Evolutionary conservation across 768 basidiomycete genomes (phyloP).

Genomic region (Gloeostereum incarnatum): DNA sequence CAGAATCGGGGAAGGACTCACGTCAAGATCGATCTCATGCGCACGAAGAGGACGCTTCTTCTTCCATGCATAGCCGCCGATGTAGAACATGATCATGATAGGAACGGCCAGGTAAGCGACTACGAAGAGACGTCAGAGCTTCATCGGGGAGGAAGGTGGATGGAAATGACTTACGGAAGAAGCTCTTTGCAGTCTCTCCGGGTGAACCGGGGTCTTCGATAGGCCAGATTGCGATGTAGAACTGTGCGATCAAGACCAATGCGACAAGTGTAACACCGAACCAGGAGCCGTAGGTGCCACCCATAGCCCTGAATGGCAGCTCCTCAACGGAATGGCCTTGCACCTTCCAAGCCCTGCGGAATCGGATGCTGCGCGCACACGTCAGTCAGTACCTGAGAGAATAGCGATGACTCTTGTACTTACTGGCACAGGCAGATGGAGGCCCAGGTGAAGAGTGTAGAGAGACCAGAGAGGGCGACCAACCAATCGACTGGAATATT

Average conservation of each 20-base stretch:
- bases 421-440: constrained; percentile 38
- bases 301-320: constrained; percentile 32
- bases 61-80: constrained; percentile 29
- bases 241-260: constrained; percentile 34
- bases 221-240: constrained; percentile 26
- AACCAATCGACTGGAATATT: constrained; percentile 28
- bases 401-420: too few species aligned
- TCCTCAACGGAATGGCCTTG: constrained; percentile 37
- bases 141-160: background rate
- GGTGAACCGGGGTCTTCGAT: background rate
- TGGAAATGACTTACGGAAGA: constrained; percentile 24
- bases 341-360: constrained; percentile 31
- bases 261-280: constrained; percentile 30
- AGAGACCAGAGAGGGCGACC: constrained; percentile 34
- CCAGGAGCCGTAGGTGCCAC: constrained; percentile 36
- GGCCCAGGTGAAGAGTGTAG: constrained; percentile 35
- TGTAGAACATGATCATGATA: constrained; percentile 29
- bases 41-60: constrained; percentile 25
- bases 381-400: too few species aligned
- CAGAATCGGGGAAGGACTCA: constrained; percentile 8
- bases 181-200: constrained; percentile 18
- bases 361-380: constrained; percentile 30
- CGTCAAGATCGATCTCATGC: constrained; percentile 31
- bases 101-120: constrained; percentile 22
- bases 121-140: background rate